Evolutionary conservation across 2,329 filamentous ascomycete species (phyloP), one percentile per base, ranked within the genome.

Genomic region (Lasiodiplodia gonubiensis): DNA sequence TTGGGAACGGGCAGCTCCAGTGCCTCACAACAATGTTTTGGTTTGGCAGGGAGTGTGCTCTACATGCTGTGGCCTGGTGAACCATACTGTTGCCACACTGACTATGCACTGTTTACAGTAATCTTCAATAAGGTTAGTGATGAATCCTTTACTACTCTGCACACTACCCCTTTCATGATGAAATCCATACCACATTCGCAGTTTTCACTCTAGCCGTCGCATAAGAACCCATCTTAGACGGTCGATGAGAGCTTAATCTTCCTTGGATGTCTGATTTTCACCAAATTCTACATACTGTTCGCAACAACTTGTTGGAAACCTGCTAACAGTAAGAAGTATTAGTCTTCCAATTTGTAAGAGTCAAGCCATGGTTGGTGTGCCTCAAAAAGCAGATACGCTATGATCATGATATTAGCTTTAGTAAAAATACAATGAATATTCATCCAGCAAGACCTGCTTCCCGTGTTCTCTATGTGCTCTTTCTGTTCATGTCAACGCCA

Each of bases 181-280:
- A 70, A 70, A 70, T 37, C 48, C 33, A 54, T 69, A 67, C 69
- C 69, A 70, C 69, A 70, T 70, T 70, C 69, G 69, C 69, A 70
- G 69, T 70, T 70, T 70, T 68, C 69, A 70, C 69, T 66, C 68
- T 74, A 80, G 77, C 75, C 76, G 72, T 77, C 77, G 75, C 72
- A 72, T 73, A 67, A 77, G 77, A 79, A 79, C 78, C 76, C 78
- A 78, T 70, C 69, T 71, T 69, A 75, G 74, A 72, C 73, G 69
- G 73, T 70, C 75, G 71, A 71, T 79, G 77, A 77, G 76, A 73
- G 77, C 70, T 63, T 67, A 74, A 77, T 78, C 77, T 78, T 78
- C 77, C 77, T 79, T 78, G 76, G 77, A 79, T 79, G 77, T 78
- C 77, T 78, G 77, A 75, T 68, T 63, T 30, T 67, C 27, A 59